Conservation (phyloP, 1,284 basidiomycete genomes). For the Papiliotrema fonsecae region DNA sequence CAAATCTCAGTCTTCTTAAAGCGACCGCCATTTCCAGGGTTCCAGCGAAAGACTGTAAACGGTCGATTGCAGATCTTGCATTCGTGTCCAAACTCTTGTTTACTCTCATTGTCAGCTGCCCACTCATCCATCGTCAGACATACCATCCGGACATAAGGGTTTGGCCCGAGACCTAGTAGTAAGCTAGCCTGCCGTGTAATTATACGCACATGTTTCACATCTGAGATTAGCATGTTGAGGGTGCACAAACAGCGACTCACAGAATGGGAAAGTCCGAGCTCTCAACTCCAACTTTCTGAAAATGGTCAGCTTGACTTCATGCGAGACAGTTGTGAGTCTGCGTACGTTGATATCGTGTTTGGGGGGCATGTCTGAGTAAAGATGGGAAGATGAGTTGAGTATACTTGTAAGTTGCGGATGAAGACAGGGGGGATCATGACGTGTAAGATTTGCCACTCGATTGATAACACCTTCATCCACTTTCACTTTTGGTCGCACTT, state of each 20-base stretch:
- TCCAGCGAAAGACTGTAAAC: slow-evolving; percentile 98
- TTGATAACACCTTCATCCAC: background rate
- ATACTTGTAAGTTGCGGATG: background rate
- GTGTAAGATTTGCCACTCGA: slow-evolving; percentile 3
- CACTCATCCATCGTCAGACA: slow-evolving; percentile 28
- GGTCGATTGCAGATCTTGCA: slow-evolving; percentile 86
- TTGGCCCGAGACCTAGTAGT: slow-evolving; percentile 69
- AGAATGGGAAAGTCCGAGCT: slow-evolving; percentile 47
- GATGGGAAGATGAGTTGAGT: background rate
- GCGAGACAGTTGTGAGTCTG: background rate
- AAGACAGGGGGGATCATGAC: background rate
- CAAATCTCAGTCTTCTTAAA: slow-evolving; percentile 98
- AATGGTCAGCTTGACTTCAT: slow-evolving; percentile 5
- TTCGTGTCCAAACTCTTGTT: slow-evolving; percentile 91
- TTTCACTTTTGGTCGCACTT: background rate
- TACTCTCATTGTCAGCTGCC: slow-evolving; percentile 58
- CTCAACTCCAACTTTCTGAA: slow-evolving; percentile 47
- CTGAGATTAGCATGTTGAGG: slow-evolving; percentile 54
- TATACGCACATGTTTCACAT: slow-evolving; percentile 74
- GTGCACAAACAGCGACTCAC: slow-evolving; percentile 23
- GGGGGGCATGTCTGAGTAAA: slow-evolving; percentile 25
- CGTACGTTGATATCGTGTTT: slow-evolving; percentile 49
- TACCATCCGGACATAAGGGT: slow-evolving; percentile 87
- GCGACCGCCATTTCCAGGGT: slow-evolving; percentile 83
- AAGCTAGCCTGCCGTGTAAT: background rate